These are phyloP conservation scores for Pythium aquatile DNA, from an alignment of 352 stramenopile species.

Conservation along the genomic window DNA sequence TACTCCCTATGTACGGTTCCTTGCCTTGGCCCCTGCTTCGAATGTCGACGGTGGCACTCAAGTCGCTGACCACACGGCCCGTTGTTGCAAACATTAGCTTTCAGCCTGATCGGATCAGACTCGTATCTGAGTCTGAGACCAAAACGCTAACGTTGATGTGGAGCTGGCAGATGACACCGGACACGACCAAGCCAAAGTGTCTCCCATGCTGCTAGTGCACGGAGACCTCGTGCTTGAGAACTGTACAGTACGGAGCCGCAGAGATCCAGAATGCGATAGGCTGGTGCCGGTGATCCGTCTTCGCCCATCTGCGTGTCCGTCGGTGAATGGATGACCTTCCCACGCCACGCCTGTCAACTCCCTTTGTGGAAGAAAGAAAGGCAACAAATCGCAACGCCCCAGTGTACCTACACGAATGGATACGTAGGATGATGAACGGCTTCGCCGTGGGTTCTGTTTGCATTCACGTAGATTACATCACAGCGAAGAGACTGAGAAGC, in stretches of 20 bases:
- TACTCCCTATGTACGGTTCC: conserved; percentile 26
- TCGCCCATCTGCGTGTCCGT: not conserved
- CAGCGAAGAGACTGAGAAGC: not conserved
- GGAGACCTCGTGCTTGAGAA: not conserved
- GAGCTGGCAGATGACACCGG: too few relatives aligned
- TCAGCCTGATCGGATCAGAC: not conserved
- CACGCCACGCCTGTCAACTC: not conserved
- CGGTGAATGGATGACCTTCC: too few relatives aligned
- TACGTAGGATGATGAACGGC: not conserved
- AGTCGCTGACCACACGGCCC: not conserved
- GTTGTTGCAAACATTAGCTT: not conserved
- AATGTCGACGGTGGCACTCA: not conserved
- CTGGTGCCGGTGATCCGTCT: not conserved
- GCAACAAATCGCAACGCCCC: too few relatives aligned
- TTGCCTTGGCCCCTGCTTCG: not conserved
- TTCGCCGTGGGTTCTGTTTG: not conserved
- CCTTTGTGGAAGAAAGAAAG: not conserved
- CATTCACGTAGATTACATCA: not conserved
- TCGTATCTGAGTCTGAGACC: conserved; percentile 1
- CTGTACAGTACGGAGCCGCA: too few relatives aligned
- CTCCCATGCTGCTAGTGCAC: too few relatives aligned
- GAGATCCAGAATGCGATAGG: too few relatives aligned
- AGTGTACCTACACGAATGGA: too few relatives aligned
- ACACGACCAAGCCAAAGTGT: too few relatives aligned
- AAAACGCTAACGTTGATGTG: not conserved